phyloP scores from a whole-genome alignment of 192 early-diverging fungal genomes.

The Allomyces arbusculus region DNA sequence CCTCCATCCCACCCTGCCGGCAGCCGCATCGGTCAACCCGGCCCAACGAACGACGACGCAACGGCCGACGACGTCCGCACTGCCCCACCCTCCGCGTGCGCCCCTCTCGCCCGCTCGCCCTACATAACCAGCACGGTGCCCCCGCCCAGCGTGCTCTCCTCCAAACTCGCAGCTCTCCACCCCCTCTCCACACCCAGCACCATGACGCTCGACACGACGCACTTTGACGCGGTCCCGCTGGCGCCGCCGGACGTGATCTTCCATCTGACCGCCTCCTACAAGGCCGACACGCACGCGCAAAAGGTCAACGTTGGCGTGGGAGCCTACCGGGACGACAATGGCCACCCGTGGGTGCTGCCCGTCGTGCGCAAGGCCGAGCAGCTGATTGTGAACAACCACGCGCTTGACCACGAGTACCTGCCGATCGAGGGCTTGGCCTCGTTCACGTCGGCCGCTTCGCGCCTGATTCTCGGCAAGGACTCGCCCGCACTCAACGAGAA shows the following conservation, averaged over 20 bases:
- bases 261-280: slow-evolving; percentile 60
- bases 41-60: too few relatives aligned
- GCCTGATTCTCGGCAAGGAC: slow-evolving; percentile 62
- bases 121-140: too few relatives aligned
- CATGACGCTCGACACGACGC: background rate
- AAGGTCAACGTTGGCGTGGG: slow-evolving; percentile 94
- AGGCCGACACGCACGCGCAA: slow-evolving; percentile 48
- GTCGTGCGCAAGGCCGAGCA: slow-evolving; percentile 80
- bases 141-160: too few relatives aligned
- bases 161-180: too few relatives aligned
- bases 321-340: slow-evolving; percentile 77
- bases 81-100: too few relatives aligned
- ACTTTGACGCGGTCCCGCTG: slow-evolving; percentile 23
- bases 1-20: too few relatives aligned
- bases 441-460: slow-evolving; percentile 60
- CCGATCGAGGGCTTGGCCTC: slow-evolving; percentile 60
- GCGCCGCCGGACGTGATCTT: slow-evolving; percentile 85
- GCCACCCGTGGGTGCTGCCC: slow-evolving; percentile 88
- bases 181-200: background rate
- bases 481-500: slow-evolving; percentile 46
- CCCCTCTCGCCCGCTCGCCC: too few relatives aligned
- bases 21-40: too few relatives aligned
- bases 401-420: slow-evolving; percentile 82
- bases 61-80: too few relatives aligned
- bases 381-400: slow-evolving; percentile 42